A percentile compares a stretch with the other conserved stretches of the same genome.
phyloP scores from a whole-genome alignment of 2,329 filamentous ascomycete genomes.

The Sporothrix mexicana region DNA sequence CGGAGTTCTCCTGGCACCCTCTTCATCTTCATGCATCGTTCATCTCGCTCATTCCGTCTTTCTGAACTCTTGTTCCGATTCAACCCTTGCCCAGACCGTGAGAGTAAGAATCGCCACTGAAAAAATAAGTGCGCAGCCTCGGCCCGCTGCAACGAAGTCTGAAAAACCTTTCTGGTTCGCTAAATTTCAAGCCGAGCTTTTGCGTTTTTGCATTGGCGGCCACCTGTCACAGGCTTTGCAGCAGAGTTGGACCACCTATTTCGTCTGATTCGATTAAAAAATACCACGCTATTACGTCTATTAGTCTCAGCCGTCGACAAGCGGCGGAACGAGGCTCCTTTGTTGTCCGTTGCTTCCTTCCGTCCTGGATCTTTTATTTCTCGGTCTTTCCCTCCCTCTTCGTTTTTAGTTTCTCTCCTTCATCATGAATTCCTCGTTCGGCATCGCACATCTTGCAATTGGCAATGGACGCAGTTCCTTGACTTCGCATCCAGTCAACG shows the following conservation, averaged over 20 bases:
- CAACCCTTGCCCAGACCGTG: background rate
- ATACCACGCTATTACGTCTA: slow-evolving; percentile 18
- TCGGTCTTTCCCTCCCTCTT: background rate
- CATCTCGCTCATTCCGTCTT: background rate
- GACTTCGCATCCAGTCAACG: slow-evolving; percentile 29
- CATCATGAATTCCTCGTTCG: slow-evolving; percentile 26
- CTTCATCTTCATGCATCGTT: background rate
- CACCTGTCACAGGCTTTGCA: slow-evolving; percentile 11
- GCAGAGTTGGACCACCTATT: too few relatives aligned
- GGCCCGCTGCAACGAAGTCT: background rate
- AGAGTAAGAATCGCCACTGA: slow-evolving; percentile 8
- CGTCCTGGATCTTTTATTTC: background rate
- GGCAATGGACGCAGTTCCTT: slow-evolving; percentile 35
- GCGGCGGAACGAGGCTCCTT: background rate
- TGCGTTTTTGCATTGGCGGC: background rate
- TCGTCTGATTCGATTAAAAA: background rate
- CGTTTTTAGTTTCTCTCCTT: background rate
- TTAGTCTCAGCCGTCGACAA: background rate
- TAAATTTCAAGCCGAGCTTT: background rate
- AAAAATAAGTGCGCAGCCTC: slow-evolving; percentile 20
- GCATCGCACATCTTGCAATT: slow-evolving; percentile 27
- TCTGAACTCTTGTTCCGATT: background rate
- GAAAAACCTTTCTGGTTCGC: background rate
- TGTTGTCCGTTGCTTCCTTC: background rate
- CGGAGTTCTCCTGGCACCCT: background rate